A percentile compares a stretch with the other conserved stretches of the same genome.
These are phyloP conservation scores for Amoebophrya sp. DNA, from an alignment of 169 alveolate genomes.

Conservation along the genomic window DNA sequence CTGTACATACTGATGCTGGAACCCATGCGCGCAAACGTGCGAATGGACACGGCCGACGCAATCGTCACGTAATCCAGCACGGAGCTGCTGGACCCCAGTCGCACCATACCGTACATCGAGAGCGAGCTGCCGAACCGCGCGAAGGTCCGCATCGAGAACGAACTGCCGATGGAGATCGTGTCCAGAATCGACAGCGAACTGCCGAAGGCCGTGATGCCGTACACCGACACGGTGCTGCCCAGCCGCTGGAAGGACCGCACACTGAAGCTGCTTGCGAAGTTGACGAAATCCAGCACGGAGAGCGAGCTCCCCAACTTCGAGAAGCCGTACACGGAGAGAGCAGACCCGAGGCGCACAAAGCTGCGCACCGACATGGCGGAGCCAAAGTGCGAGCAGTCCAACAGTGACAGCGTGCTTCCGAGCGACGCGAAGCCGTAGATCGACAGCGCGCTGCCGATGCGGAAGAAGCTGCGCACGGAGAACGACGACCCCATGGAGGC, in stretches of 20 bases:
- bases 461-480: neutral
- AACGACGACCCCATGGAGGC: conserved; percentile 24
- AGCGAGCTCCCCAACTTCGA: neutral
- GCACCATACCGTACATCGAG: neutral
- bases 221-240: neutral
- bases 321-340: conserved; percentile 23
- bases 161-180: neutral
- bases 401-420: neutral
- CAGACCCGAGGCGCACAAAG: conserved; percentile 27
- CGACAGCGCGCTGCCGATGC: conserved; percentile 10
- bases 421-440: neutral
- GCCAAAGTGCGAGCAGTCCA: neutral
- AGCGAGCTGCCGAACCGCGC: conserved; percentile 28
- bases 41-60: neutral
- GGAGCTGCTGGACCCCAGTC: neutral
- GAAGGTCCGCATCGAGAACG: neutral
- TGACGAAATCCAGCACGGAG: conserved; percentile 26
- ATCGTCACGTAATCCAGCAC: conserved; percentile 28
- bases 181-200: conserved; percentile 20
- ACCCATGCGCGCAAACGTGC: conserved; percentile 24
- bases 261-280: neutral
- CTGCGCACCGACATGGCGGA: neutral
- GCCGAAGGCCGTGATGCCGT: conserved; percentile 1
- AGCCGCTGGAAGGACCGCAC: conserved; percentile 17
- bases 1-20: neutral